These are phyloP conservation scores for Pachyrhizus erosus DNA, from an alignment of 306 rosid genomes.

Conservation along the genomic window DNA sequence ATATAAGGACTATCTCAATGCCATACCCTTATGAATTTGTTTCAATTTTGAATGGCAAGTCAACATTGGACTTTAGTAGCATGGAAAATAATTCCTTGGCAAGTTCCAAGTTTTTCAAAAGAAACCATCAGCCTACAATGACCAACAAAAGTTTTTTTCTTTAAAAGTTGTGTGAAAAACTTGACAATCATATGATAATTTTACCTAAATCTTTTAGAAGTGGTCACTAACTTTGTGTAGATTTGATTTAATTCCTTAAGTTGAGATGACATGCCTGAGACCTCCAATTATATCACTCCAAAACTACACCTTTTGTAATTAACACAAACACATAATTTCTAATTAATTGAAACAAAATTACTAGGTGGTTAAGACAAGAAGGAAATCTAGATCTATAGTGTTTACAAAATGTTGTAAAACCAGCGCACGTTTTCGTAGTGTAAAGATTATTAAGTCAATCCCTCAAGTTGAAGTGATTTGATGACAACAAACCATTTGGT, in stretches of 20 bases:
- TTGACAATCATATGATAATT: neutral
- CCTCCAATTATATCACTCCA: neutral
- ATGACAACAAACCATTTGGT: neutral
- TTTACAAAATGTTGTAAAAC: neutral
- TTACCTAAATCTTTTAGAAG: neutral
- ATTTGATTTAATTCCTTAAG: neutral
- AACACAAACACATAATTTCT: neutral
- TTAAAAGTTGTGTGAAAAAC: neutral
- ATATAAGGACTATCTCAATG: neutral
- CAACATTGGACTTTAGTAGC: neutral
- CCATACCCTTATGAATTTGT: neutral
- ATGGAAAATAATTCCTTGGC: no score
- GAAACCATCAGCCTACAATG: no score
- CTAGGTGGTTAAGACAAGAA: neutral
- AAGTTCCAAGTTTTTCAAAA: no score
- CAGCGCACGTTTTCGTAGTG: neutral
- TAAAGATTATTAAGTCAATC: no score
- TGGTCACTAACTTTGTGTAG: neutral
- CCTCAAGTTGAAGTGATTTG: no score
- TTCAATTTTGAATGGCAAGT: no score
- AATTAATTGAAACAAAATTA: no score
- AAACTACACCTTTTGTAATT: neutral
- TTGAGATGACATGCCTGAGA: neutral
- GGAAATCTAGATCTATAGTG: no score
- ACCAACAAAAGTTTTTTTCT: neutral